A percentile compares a stretch with the other conserved stretches of the same genome.
phyloP scores from a whole-genome alignment of 345 rosid genomes.

The Leavenworthia alabamica region DNA sequence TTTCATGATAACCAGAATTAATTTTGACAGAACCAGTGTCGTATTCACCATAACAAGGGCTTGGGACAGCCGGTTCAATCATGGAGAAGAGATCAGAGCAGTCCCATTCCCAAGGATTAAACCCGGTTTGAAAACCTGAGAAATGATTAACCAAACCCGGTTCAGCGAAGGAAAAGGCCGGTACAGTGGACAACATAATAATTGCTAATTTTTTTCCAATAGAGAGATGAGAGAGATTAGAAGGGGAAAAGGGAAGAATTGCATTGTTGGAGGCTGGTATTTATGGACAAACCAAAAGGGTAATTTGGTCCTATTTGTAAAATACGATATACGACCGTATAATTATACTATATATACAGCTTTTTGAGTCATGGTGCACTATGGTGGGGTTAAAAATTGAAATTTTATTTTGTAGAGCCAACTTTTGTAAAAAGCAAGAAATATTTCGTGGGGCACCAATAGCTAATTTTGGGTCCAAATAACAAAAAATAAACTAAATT shows the following conservation, averaged over 20 bases:
- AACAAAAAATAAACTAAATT: not conserved
- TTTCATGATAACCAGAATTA: no score
- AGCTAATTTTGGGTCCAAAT: not conserved
- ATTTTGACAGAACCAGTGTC: conserved; percentile 15
- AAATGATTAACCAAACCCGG: conserved; percentile 37
- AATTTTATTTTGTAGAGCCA: not conserved
- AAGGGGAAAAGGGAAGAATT: conserved; percentile 87
- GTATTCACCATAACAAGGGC: conserved; percentile 30
- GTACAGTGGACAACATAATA: conserved; percentile 59
- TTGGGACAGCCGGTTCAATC: conserved; percentile 27
- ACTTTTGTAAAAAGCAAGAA: conserved; percentile 28
- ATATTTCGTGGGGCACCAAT: conserved; percentile 26
- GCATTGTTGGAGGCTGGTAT: conserved; percentile 53
- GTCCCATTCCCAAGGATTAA: conserved; percentile 53
- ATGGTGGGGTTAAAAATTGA: conserved; percentile 31
- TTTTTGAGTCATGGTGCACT: conserved; percentile 56
- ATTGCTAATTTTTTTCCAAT: conserved; percentile 12
- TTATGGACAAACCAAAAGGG: conserved; percentile 42
- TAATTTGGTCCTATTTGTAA: conserved; percentile 17
- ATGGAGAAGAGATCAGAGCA: conserved; percentile 33
- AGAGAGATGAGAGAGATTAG: conserved; percentile 39
- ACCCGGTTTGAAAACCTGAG: conserved; percentile 39
- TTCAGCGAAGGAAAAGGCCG: conserved; percentile 37
- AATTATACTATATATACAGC: conserved; percentile 23
- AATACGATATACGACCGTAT: conserved; percentile 14